Conservation (phyloP, 129 eudicot species). For the Chrysanthemum seticuspe region DNA sequence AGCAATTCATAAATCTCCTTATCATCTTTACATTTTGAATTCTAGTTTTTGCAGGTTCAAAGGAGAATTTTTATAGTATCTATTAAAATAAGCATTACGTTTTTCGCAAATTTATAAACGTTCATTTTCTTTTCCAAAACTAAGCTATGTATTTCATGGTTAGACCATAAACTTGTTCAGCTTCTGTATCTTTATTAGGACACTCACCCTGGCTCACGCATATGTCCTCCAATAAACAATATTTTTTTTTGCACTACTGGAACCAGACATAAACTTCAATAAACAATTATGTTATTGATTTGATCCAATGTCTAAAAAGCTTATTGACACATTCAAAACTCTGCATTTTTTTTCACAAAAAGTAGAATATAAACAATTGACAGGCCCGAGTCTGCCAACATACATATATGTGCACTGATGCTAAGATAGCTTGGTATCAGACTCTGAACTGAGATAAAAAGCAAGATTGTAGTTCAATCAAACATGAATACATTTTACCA, state of each 20-base stretch:
- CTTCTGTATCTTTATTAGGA: not conserved
- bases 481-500: not conserved
- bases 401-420: not conserved
- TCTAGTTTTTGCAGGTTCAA: not conserved
- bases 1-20: not conserved
- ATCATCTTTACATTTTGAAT: too few species aligned
- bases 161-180: not conserved
- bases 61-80: not conserved
- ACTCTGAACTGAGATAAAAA: not conserved
- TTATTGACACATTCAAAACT: not conserved
- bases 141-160: not conserved
- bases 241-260: not conserved
- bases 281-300: not conserved
- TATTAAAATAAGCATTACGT: too few species aligned
- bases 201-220: not conserved
- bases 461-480: not conserved
- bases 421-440: not conserved
- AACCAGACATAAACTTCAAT: not conserved
- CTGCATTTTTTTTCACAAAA: not conserved
- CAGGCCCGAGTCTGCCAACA: not conserved
- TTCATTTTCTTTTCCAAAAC: not conserved
- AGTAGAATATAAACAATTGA: not conserved
- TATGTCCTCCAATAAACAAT: not conserved
- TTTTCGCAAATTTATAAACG: too few species aligned
- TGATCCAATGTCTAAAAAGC: not conserved